Evolutionary conservation across 2,329 filamentous ascomycete species (phyloP).

Genomic region (Endocalyx cinctus): DNA sequence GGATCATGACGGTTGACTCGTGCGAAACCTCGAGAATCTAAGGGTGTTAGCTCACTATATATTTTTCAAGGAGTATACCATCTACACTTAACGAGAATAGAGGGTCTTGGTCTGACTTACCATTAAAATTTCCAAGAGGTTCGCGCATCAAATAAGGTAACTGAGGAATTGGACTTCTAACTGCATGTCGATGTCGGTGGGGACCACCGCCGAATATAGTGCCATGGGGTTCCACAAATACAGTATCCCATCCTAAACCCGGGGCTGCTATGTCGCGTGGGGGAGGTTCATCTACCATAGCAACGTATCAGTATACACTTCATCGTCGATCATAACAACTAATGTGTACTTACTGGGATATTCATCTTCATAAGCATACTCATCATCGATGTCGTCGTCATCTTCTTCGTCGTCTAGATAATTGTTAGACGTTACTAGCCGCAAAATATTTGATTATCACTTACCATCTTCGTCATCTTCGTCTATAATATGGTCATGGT

Average conservation of each 20-base stretch:
- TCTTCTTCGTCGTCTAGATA: conserved; percentile 52
- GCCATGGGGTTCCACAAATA: conserved; percentile 41
- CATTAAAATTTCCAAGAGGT: conserved; percentile 18
- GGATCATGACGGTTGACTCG: conserved; percentile 49
- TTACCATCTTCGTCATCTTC: conserved; percentile 55
- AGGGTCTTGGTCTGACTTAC: conserved; percentile 15
- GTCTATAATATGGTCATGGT: conserved; percentile 49
- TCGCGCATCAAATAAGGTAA: conserved; percentile 29
- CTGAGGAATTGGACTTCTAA: conserved; percentile 57
- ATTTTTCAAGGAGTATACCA: not conserved
- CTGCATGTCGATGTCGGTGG: conserved; percentile 50
- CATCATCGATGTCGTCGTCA: conserved; percentile 65
- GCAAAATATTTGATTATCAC: conserved; percentile 14
- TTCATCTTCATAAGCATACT: conserved; percentile 57
- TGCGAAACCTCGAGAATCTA: conserved; percentile 37
- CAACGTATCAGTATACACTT: conserved; percentile 9
- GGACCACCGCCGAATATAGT: conserved; percentile 40
- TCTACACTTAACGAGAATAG: not conserved
- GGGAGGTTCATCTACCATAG: conserved; percentile 35
- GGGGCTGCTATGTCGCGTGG: conserved; percentile 37
- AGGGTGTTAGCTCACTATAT: conserved; percentile 20
- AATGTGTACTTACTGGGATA: conserved; percentile 50
- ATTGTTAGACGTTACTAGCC: conserved; percentile 17
- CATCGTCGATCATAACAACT: no score
- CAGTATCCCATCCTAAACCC: conserved; percentile 54